Percentiles rank a stretch among this genome's conserved stretches.
Conservation (phyloP, 331 rosid species). For the Stylosanthes scabra region DNA sequence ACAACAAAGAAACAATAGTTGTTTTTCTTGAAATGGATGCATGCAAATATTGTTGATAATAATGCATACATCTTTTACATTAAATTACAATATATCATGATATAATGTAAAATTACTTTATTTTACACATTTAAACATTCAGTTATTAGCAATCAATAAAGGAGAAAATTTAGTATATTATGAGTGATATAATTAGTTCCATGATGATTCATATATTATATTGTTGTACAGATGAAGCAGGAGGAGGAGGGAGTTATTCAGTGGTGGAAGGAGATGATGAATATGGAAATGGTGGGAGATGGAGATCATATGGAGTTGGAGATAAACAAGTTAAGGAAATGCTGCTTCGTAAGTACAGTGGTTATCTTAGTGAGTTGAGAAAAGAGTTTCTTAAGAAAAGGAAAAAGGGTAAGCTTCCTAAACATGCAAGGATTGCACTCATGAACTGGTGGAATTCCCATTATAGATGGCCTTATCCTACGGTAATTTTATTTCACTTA, state of each 20-base stretch:
- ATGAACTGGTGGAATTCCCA: conserved; percentile 75
- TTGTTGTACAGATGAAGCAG: conserved; percentile 42
- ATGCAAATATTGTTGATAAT: no score
- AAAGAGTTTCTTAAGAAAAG: conserved; percentile 68
- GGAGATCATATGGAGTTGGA: conserved; percentile 15
- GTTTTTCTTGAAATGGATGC: no score
- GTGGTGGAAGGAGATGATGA: conserved; percentile 53
- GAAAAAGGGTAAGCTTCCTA: conserved; percentile 83
- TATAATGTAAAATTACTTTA: no score
- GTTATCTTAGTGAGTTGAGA: conserved; percentile 66
- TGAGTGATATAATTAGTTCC: no score
- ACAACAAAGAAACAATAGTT: no score
- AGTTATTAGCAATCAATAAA: no score
- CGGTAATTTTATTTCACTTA: no score
- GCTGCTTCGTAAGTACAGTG: conserved; percentile 83
- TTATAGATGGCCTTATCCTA: conserved; percentile 83
- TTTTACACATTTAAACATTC: no score
- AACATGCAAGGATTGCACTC: conserved; percentile 59
- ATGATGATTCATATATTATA: no score
- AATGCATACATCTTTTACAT: no score
- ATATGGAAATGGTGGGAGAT: conserved; percentile 2
- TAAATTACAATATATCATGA: no score
- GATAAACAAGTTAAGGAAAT: conserved; percentile 71
- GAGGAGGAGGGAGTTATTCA: conserved; percentile 46
- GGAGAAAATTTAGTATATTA: no score